These are phyloP conservation scores for Apiospora sp. DNA, from an alignment of 2,329 filamentous ascomycete species.

Conservation along the genomic window DNA sequence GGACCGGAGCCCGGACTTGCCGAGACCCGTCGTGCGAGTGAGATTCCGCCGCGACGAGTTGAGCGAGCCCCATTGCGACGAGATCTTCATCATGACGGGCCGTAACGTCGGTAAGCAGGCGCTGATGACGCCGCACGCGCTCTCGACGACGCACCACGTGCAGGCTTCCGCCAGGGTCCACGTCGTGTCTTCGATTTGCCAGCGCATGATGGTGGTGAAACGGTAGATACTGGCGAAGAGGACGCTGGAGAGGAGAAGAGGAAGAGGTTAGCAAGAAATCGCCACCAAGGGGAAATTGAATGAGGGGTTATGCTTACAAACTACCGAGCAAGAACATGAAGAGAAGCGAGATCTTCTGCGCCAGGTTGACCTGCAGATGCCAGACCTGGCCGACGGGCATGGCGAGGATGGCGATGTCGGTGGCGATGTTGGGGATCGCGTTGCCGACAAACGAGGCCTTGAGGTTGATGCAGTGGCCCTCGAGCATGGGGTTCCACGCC, in stretches of 20 bases:
- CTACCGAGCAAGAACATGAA: constrained; percentile 44
- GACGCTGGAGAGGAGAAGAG: constrained; percentile 33
- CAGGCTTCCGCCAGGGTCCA: constrained; percentile 40
- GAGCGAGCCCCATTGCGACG: not conserved
- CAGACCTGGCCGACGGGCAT: constrained; percentile 43
- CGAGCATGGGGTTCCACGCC: constrained; percentile 44
- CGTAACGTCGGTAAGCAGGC: constrained; percentile 53
- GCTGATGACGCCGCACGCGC: constrained; percentile 47
- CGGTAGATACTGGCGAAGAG: constrained; percentile 41
- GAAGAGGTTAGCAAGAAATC: not conserved
- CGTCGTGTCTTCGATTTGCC: constrained; percentile 38
- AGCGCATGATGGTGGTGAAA: constrained; percentile 42
- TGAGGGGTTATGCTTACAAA: constrained; percentile 40
- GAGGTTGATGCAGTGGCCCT: constrained; percentile 49
- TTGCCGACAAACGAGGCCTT: constrained; percentile 52
- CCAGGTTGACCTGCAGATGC: constrained; percentile 38
- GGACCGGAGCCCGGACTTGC: not conserved
- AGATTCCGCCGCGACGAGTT: constrained; percentile 2
- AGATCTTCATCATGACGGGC: constrained; percentile 33
- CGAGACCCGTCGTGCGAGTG: not conserved
- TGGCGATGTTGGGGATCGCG: constrained; percentile 51
- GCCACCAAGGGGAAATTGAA: no score
- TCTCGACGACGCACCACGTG: constrained; percentile 46
- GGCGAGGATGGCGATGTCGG: constrained; percentile 46
- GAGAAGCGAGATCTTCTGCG: constrained; percentile 35